Conservation (phyloP, 2,329 filamentous ascomycete genomes). For the Xylariaceae sp. region DNA sequence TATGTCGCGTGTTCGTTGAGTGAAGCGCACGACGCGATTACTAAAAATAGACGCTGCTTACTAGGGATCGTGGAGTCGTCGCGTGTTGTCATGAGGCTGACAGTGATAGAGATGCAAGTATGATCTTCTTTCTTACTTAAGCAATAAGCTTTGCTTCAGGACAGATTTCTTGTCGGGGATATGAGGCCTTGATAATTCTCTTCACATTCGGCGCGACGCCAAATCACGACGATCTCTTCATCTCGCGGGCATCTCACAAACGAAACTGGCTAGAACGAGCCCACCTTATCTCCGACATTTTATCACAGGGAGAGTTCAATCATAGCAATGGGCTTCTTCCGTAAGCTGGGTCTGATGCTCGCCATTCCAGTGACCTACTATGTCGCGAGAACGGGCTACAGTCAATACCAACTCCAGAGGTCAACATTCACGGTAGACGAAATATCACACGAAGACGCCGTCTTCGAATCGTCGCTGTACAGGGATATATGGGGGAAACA, state of each 20-base stretch:
- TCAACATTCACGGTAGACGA: constrained; percentile 17
- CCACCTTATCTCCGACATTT: neutral
- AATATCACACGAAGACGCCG: constrained; percentile 12
- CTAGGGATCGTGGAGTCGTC: constrained; percentile 4
- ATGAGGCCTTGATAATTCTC: neutral
- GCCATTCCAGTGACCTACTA: constrained; percentile 9
- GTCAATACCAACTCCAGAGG: constrained; percentile 14
- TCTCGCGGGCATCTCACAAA: neutral
- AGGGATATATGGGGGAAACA: constrained; percentile 14
- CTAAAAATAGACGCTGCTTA: constrained; percentile 20
- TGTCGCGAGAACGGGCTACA: constrained; percentile 8
- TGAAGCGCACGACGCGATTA: constrained; percentile 10
- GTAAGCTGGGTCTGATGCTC: constrained; percentile 14
- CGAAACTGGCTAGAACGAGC: neutral
- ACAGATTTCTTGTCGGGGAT: constrained; percentile 12
- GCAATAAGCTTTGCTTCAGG: constrained; percentile 9
- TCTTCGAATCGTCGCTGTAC: constrained; percentile 18
- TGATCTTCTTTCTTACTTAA: constrained; percentile 11
- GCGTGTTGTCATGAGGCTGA: constrained; percentile 10
- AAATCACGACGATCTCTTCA: neutral
- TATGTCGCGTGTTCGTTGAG: constrained; percentile 11
- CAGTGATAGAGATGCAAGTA: constrained; percentile 6
- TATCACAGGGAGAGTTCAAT: constrained; percentile 1
- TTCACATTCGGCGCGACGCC: neutral
- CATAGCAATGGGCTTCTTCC: constrained; percentile 14